Evolutionary conservation across 768 basidiomycete genomes (phyloP).

Genomic region (Serendipita sp.): DNA sequence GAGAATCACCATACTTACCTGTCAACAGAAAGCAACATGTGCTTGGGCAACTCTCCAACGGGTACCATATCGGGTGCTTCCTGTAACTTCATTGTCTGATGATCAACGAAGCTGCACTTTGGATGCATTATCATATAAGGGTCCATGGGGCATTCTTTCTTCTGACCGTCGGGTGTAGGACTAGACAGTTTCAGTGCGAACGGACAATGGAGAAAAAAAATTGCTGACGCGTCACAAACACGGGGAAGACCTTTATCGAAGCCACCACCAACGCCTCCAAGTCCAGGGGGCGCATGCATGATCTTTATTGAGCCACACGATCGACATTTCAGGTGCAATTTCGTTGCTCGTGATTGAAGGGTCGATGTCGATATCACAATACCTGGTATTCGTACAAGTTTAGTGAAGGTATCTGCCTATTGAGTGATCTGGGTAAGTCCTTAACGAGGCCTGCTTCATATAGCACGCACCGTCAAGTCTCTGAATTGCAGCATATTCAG

Average conservation of each 20-base stretch:
- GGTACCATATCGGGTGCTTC: constrained; percentile 99
- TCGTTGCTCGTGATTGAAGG: constrained; percentile 83
- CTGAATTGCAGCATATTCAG: constrained; percentile 89
- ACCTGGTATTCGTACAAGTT: constrained; percentile 89
- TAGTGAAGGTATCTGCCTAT: constrained; percentile 76
- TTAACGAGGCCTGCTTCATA: neutral
- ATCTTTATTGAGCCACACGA: constrained; percentile 69
- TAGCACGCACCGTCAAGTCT: constrained; percentile 53
- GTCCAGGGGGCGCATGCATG: constrained; percentile 58
- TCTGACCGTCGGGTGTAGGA: constrained; percentile 58
- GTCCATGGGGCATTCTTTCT: constrained; percentile 90
- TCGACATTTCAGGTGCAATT: constrained; percentile 84
- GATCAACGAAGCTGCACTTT: constrained; percentile 87
- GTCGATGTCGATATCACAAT: constrained; percentile 97
- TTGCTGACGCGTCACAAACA: constrained; percentile 50
- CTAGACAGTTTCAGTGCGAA: constrained; percentile 1
- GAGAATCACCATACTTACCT: constrained; percentile 23
- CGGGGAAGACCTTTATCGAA: constrained; percentile 75
- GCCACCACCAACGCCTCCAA: constrained; percentile 80
- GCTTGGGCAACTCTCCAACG: constrained; percentile 91
- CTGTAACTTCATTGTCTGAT: constrained; percentile 91
- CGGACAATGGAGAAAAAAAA: neutral
- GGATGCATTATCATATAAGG: constrained; percentile 93
- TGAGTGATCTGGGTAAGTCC: neutral
- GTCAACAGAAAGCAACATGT: constrained; percentile 86